Conservation (phyloP, 768 basidiomycete species). For the Wakefieldia striispora region DNA sequence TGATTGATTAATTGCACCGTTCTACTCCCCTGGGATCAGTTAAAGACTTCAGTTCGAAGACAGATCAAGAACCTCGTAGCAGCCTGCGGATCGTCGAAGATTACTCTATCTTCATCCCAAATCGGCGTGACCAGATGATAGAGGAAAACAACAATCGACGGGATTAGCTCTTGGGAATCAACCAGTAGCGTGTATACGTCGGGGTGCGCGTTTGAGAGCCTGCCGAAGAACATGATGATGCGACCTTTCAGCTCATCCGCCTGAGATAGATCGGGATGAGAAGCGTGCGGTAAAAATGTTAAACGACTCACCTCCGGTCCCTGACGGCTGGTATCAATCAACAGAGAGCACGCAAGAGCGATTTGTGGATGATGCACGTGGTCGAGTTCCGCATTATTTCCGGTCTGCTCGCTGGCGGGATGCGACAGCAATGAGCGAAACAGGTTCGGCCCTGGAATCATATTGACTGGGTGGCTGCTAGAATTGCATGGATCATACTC, state of each 20-base stretch:
- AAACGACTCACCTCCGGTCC: constrained; percentile 38
- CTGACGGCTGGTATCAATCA: constrained; percentile 42
- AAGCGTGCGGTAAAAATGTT: not conserved
- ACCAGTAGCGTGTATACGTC: constrained; percentile 39
- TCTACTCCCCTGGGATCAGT: constrained; percentile 34
- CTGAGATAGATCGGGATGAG: constrained; percentile 23
- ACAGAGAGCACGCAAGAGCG: constrained; percentile 46
- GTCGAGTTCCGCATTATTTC: constrained; percentile 24
- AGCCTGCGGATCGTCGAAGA: constrained; percentile 36
- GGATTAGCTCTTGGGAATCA: constrained; percentile 56
- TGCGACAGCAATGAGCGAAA: constrained; percentile 43
- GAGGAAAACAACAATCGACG: constrained; percentile 59
- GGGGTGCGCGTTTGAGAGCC: constrained; percentile 37
- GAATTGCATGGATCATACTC: constrained; percentile 24
- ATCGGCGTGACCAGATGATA: constrained; percentile 51
- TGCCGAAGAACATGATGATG: constrained; percentile 41
- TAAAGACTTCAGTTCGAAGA: not conserved
- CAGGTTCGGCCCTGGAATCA: constrained; percentile 41
- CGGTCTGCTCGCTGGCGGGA: constrained; percentile 24
- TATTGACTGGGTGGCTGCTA: constrained; percentile 5
- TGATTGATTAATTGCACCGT: constrained; percentile 50
- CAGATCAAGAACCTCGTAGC: constrained; percentile 21
- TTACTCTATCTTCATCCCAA: constrained; percentile 61
- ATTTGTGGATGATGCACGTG: constrained; percentile 40
- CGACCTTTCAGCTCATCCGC: constrained; percentile 34